Conservation (phyloP, 257 asterid species). For the Sherardia arvensis region DNA sequence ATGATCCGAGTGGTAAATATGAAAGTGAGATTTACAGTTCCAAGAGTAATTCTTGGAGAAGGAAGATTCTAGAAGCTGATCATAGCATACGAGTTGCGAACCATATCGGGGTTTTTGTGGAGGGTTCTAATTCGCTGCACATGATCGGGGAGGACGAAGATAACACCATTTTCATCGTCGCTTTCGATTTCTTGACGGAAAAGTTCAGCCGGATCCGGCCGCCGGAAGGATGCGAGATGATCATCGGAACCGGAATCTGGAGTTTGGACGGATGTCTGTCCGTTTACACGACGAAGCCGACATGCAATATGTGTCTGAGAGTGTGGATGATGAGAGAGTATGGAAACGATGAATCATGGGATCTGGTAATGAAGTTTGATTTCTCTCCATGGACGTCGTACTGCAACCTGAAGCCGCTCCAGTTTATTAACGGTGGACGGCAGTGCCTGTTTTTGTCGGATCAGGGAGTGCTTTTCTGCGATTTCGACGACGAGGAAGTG, state of each 20-base stretch:
- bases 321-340: background rate
- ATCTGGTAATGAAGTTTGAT: background rate
- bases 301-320: too few relatives aligned
- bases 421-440: background rate
- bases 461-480: too few relatives aligned
- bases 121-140: background rate
- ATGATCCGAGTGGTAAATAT: too few relatives aligned
- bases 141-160: background rate
- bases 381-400: too few relatives aligned
- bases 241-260: background rate
- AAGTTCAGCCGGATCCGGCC: background rate
- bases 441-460: too few relatives aligned
- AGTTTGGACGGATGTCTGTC: background rate
- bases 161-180: background rate
- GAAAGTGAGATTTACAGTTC: background rate
- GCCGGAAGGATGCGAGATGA: background rate
- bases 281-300: background rate
- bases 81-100: background rate
- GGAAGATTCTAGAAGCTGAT: background rate
- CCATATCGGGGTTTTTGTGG: background rate
- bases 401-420: background rate
- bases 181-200: background rate
- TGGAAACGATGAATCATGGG: background rate
- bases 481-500: too few relatives aligned
- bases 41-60: background rate